Base-by-base conservation (phyloP, 148 eudicot genomes). In the Rhododendron simsii region DNA sequence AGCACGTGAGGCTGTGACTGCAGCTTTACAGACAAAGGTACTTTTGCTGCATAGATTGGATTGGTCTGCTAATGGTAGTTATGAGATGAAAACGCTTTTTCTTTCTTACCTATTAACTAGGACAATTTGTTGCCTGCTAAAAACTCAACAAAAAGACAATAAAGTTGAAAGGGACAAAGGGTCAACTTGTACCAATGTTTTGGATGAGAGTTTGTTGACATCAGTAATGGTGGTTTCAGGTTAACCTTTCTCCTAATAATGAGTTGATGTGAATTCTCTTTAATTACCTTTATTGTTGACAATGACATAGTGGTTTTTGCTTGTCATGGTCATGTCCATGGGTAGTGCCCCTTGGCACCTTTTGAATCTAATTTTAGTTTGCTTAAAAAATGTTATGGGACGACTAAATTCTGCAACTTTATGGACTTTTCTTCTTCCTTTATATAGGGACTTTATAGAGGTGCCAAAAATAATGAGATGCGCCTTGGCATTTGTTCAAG, bases 401-500 rank as follows among this genome's bases (percentile, higher is more conserved):
- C 63, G 12, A 48, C 28, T 35, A 28, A 30, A 18, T 73, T 48
- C 30, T 73, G 28, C 14, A 28, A 45, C 7, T 45, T 84, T 30
- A 47, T 48, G 50, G 61, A 48, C 50, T 28, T 84, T 1, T 84
- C 20, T 37, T 74, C 14, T 44, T 45, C 73, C 63, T 55, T 82
- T 59, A 50, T 84, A 61, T 81, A 97, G 99, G 98, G 98, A 81
- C 95, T 97, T n/a, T 97, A 97, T 86, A 90, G 92, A 88, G 98
- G 94, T 69, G 89, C 91, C 61, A 80, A 91, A 89, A 91, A 91
- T 84, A 95, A 95, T 87, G 98, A 94, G 92, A 97, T 95, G 99
- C 98, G 98, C 75, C 98, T 97, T 80, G 98, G 98, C 8, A 5
- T 90, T 87, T 97, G 99, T 92, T 95, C 98, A 81, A 91, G 99